These are phyloP conservation scores for Pythium apleroticum DNA, from an alignment of 352 stramenopile species.

Conservation along the genomic window DNA sequence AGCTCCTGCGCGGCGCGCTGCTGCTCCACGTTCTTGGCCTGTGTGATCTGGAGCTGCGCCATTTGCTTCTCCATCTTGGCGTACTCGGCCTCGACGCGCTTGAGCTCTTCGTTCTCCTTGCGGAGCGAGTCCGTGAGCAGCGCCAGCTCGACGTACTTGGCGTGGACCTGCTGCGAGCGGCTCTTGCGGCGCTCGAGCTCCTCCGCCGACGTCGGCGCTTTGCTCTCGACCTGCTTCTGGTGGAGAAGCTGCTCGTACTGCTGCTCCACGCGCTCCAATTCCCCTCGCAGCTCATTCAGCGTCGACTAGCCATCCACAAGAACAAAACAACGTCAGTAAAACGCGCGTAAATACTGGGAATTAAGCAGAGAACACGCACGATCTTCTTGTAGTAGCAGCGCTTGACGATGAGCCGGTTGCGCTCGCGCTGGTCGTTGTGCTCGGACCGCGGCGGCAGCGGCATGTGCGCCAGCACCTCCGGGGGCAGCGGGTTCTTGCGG, in stretches of 20 bases:
- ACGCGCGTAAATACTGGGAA: too few relatives aligned
- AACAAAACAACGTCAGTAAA: background rate
- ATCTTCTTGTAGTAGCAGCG: conserved; percentile 84
- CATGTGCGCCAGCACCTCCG: conserved; percentile 28
- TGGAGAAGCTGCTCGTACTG: conserved; percentile 47
- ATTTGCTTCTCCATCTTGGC: conserved; percentile 52
- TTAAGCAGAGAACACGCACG: conserved; percentile 46
- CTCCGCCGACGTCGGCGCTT: conserved; percentile 19
- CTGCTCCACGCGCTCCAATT: conserved; percentile 41
- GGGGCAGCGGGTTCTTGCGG: conserved; percentile 10
- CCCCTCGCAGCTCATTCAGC: conserved; percentile 50
- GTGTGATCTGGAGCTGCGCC: conserved; percentile 32
- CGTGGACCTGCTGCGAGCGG: conserved; percentile 27
- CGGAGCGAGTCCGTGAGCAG: conserved; percentile 45
- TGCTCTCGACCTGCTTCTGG: conserved; percentile 23
- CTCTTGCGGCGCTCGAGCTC: conserved; percentile 20
- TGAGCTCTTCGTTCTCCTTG: conserved; percentile 60
- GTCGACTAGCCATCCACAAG: conserved; percentile 36
- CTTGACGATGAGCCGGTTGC: conserved; percentile 51
- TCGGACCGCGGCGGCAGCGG: conserved; percentile 26
- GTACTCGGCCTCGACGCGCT: conserved; percentile 42
- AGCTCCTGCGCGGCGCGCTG: conserved; percentile 34
- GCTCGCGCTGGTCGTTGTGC: conserved; percentile 25
- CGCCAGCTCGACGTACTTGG: conserved; percentile 51
- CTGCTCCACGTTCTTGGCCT: conserved; percentile 39